Conservation (phyloP, 139 green algal species). For the Closterium sp. region DNA sequence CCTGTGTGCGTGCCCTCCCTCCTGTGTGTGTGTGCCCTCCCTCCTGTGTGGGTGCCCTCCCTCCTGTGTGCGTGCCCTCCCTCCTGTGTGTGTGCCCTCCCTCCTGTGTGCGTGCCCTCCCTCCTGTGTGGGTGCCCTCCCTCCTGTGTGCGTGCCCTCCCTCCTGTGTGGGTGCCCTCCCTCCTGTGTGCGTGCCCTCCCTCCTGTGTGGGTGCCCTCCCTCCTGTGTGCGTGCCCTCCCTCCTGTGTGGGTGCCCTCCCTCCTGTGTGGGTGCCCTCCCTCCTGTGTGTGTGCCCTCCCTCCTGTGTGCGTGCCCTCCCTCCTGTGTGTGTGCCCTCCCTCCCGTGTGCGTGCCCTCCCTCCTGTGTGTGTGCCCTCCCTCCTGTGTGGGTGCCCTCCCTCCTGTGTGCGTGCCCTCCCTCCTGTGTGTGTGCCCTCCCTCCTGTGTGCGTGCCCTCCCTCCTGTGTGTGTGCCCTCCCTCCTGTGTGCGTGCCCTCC, state of each 20-base stretch:
- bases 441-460: background rate
- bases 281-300: background rate
- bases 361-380: background rate
- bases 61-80: background rate
- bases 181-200: background rate
- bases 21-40: background rate
- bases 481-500: background rate
- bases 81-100: background rate
- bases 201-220: background rate
- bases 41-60: background rate
- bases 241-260: background rate
- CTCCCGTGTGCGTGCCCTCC: background rate
- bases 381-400: background rate
- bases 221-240: background rate
- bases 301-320: background rate
- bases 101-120: background rate
- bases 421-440: background rate
- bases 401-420: background rate
- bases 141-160: background rate
- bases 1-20: background rate
- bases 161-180: background rate
- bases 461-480: background rate
- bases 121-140: background rate
- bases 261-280: background rate
- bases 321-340: background rate